A percentile compares a stretch with the other conserved stretches of the same genome.
Conservation (phyloP, 805 yeast species). For the Saccharomyces jurei region DNA sequence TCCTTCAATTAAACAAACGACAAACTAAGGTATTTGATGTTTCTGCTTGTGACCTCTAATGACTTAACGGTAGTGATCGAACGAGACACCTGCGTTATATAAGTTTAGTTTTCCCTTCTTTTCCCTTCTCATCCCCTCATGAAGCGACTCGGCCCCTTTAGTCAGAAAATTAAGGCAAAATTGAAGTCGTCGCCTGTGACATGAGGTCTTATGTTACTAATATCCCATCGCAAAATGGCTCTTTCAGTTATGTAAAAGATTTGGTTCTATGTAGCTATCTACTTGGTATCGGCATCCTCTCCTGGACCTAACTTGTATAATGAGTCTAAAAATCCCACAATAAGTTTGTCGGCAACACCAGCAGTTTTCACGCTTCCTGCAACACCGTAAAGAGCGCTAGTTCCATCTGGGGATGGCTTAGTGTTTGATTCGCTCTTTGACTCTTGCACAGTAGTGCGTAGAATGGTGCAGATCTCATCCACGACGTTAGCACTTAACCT, state of each 20-base stretch:
- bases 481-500: conserved; percentile 54
- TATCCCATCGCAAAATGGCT: background rate
- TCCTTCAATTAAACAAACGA: background rate
- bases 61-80: background rate
- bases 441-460: conserved; percentile 39
- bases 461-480: conserved; percentile 48
- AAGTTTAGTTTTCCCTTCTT: background rate
- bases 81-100: background rate
- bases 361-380: conserved; percentile 84
- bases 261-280: background rate
- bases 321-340: conserved; percentile 74
- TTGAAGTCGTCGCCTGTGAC: background rate
- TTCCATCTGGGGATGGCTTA: conserved; percentile 41
- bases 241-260: background rate
- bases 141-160: background rate
- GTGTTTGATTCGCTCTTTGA: conserved; percentile 28
- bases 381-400: conserved; percentile 89
- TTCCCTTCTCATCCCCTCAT: background rate
- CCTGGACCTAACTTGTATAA: conserved; percentile 48
- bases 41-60: background rate
- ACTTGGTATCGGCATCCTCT: background rate
- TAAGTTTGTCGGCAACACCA: conserved; percentile 73
- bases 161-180: background rate
- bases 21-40: background rate
- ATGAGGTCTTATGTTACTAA: background rate